Evolutionary conservation across 2,329 filamentous ascomycete species (phyloP).

Genomic region (Lomentospora prolificans): DNA sequence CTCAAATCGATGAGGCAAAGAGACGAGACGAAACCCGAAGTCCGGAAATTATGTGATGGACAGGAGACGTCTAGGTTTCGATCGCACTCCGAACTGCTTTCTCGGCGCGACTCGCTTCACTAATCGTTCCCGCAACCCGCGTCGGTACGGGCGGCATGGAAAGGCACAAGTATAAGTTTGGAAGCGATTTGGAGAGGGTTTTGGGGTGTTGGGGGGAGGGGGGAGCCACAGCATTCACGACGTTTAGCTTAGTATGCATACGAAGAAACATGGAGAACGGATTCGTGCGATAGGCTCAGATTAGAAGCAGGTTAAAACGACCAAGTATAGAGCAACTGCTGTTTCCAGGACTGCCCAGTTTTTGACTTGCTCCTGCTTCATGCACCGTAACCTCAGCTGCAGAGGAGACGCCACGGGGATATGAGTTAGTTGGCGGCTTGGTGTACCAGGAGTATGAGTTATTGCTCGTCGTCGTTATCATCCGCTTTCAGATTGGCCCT

Average conservation of each 20-base stretch:
- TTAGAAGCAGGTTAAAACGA: too few relatives aligned
- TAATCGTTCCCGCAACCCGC: background rate
- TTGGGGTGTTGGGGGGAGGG: too few relatives aligned
- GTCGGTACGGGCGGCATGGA: background rate
- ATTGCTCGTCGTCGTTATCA: background rate
- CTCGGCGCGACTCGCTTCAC: background rate
- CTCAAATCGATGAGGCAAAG: too few relatives aligned
- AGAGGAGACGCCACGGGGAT: background rate
- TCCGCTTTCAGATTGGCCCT: background rate
- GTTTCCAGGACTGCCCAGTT: background rate
- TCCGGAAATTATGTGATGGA: too few relatives aligned
- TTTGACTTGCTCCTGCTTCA: background rate
- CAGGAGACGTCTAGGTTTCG: background rate
- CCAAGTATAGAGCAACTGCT: too few relatives aligned
- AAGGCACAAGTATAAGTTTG: too few relatives aligned
- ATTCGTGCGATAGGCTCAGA: background rate
- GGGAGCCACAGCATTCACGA: background rate
- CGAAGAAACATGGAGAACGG: too few relatives aligned
- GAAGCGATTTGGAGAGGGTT: background rate
- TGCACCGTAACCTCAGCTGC: constrained; percentile 1
- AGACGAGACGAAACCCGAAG: too few relatives aligned
- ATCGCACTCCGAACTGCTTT: background rate
- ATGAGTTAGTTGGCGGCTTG: background rate
- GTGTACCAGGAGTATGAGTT: background rate
- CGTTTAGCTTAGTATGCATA: background rate